phyloP scores from a whole-genome alignment of 2,329 filamentous ascomycete genomes.

The Diaporthe sp. region DNA sequence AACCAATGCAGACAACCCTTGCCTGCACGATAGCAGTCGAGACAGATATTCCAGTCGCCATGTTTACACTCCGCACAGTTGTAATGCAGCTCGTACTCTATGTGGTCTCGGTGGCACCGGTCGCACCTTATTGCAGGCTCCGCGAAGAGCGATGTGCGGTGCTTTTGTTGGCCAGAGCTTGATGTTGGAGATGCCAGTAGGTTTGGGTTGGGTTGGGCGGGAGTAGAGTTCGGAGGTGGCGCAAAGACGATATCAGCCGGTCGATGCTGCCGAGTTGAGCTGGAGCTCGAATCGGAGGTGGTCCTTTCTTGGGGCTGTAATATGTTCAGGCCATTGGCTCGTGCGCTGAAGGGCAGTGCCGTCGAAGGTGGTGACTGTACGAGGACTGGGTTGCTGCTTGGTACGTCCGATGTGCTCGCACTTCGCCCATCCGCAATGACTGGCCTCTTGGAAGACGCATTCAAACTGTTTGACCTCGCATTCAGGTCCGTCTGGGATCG shows the following conservation, averaged over 20 bases:
- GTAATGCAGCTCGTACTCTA: constrained; percentile 90
- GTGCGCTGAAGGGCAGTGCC: constrained; percentile 55
- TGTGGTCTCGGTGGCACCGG: constrained; percentile 77
- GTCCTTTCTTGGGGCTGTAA: constrained; percentile 43
- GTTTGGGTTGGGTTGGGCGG: constrained; percentile 8
- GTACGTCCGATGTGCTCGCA: constrained; percentile 44
- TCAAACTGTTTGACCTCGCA: constrained; percentile 57
- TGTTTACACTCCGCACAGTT: constrained; percentile 80
- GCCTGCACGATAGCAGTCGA: constrained; percentile 82
- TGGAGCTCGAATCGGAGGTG: constrained; percentile 19
- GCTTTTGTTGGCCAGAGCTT: constrained; percentile 55
- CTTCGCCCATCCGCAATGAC: constrained; percentile 60
- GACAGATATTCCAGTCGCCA: constrained; percentile 84
- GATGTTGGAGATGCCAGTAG: constrained; percentile 32
- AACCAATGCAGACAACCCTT: constrained; percentile 90
- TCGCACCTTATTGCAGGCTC: constrained; percentile 84
- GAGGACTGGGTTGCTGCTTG: constrained; percentile 39
- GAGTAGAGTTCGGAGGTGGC: constrained; percentile 37
- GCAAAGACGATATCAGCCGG: constrained; percentile 48
- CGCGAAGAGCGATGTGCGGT: constrained; percentile 66
- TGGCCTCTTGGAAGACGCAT: constrained; percentile 55
- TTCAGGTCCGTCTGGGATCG: constrained; percentile 77
- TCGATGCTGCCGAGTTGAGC: constrained; percentile 35
- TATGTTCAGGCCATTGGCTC: constrained; percentile 44
- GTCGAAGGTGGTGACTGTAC: constrained; percentile 46